Evolutionary conservation across 2,329 filamentous ascomycete species (phyloP).

Genomic region (Xylaria sp.): DNA sequence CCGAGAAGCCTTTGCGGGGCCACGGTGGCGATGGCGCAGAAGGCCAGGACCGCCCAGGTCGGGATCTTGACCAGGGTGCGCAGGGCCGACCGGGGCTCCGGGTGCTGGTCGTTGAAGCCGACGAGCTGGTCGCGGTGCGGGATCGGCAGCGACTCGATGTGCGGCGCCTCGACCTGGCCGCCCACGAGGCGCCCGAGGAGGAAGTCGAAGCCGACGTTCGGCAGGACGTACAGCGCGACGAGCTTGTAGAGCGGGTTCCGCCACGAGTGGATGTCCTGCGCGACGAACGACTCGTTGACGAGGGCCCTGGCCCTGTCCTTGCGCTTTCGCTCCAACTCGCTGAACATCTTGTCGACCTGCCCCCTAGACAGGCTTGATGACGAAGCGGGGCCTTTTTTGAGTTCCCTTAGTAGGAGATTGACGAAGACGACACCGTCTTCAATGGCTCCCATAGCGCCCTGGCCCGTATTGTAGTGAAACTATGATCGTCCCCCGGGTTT

Average conservation of each 20-base stretch:
- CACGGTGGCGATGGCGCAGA: no score
- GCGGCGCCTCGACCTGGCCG: not conserved
- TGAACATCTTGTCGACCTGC: no score
- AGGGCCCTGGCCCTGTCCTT: not conserved
- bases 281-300: not conserved
- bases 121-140: not conserved
- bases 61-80: not conserved
- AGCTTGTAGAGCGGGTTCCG: not conserved
- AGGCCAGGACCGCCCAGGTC: not conserved
- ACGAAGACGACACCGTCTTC: slow-evolving; percentile 3
- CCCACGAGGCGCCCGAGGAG: not conserved
- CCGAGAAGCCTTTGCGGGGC: no score
- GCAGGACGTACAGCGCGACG: not conserved
- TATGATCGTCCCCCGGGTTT: not conserved
- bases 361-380: not conserved
- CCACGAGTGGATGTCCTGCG: slow-evolving; percentile 2
- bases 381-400: not conserved
- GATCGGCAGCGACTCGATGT: not conserved
- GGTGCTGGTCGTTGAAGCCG: not conserved
- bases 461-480: not conserved
- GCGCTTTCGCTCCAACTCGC: not conserved
- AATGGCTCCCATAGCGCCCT: not conserved
- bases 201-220: not conserved
- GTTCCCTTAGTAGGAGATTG: not conserved
- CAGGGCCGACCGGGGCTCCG: not conserved